Evolutionary conservation across 345 rosid species (phyloP).

Genomic region (Erysimum cheiranthoides): DNA sequence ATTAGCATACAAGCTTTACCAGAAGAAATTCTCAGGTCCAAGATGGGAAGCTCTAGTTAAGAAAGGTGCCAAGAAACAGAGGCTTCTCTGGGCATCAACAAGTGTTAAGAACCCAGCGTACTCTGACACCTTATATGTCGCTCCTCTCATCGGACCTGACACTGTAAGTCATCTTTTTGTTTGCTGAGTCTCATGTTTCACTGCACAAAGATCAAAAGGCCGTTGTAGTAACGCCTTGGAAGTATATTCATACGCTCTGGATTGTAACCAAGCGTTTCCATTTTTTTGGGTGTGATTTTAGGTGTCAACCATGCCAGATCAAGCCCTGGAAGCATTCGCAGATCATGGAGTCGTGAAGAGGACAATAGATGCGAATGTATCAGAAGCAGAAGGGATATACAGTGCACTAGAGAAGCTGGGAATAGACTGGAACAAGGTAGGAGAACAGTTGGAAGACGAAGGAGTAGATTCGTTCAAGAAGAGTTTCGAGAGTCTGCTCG

Average conservation of each 20-base stretch:
- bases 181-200: not conserved
- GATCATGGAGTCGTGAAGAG: conserved; percentile 86
- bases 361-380: conserved; percentile 86
- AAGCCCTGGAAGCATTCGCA: conserved; percentile 87
- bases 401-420: conserved; percentile 96
- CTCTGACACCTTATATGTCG: conserved; percentile 84
- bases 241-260: not conserved
- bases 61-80: conserved; percentile 99
- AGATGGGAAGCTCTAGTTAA: conserved; percentile 95
- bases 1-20: conserved; percentile 90
- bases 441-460: conserved; percentile 83
- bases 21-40: conserved; percentile 96
- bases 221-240: not conserved
- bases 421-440: conserved; percentile 83
- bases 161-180: conserved; percentile 58
- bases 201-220: not conserved
- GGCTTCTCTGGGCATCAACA: conserved; percentile 95
- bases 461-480: conserved; percentile 95
- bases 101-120: conserved; percentile 98
- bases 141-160: conserved; percentile 96
- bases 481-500: conserved; percentile 92
- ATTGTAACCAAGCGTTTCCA: not conserved
- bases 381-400: conserved; percentile 96
- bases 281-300: conserved; percentile 33
- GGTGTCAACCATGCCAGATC: conserved; percentile 99